Conservation (phyloP, 2,329 filamentous ascomycete genomes). For the Penicillium brasilianum region DNA sequence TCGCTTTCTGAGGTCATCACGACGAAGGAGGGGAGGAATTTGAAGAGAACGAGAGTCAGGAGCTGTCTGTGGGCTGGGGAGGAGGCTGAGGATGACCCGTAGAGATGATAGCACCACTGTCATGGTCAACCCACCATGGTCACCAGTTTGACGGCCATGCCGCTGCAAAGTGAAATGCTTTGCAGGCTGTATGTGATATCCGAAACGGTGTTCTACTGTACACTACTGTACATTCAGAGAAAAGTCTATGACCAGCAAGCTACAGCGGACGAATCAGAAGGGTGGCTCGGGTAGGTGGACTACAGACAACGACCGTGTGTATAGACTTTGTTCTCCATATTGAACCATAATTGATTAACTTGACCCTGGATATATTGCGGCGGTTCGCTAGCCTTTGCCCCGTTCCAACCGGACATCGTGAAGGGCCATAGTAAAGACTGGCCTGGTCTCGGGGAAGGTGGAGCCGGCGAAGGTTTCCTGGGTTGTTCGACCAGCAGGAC, state of each 20-base stretch:
- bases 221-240: constrained; percentile 21
- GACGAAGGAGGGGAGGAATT: neutral
- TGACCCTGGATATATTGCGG: neutral
- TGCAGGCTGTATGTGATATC: constrained; percentile 27
- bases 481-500: constrained; percentile 7
- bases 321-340: neutral
- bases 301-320: neutral
- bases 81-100: no score
- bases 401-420: neutral
- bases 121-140: constrained; percentile 4
- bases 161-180: constrained; percentile 20
- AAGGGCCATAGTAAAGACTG: constrained; percentile 7
- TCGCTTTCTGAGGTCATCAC: constrained; percentile 17
- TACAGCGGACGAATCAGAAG: neutral
- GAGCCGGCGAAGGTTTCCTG: constrained; percentile 5
- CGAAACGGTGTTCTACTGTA: constrained; percentile 25
- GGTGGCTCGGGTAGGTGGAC: neutral
- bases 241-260: neutral
- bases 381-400: neutral
- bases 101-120: constrained; percentile 7
- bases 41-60: neutral
- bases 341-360: constrained; percentile 1
- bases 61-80: neutral
- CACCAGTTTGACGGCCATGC: constrained; percentile 20
- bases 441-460: constrained; percentile 1